Base-by-base conservation (phyloP, 2,329 filamentous ascomycete species). In the Nemania sp. region DNA sequence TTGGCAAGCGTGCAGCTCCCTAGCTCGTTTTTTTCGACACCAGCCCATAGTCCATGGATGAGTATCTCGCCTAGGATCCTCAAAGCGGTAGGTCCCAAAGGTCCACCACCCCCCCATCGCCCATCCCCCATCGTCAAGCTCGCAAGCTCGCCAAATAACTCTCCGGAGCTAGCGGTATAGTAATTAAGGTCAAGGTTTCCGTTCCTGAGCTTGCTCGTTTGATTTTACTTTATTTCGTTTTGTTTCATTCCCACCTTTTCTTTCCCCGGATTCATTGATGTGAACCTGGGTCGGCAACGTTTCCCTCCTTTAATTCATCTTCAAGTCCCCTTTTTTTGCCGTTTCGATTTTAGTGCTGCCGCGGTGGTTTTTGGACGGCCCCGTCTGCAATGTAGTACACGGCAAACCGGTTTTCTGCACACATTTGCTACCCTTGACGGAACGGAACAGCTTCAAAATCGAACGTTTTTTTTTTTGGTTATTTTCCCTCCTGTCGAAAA, bases 81-180 rank as follows among this genome's bases (percentile, higher is more conserved):
- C 43, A 67, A 69, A 64, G 26, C 55, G 67, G 67, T 69, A 69
- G 67, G 67, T 69, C 63, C 13, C 49, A 53, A 52, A 35, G 22
- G 10, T 24, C 35, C 22, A 49, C 27, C 35, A 58, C 62, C 24
- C 52, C 57, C 56, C 57, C 62, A 6, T 13, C 47, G 24, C 24
- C 32, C 38, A 29, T 18, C 41, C 18, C 13, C 22, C 26, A 26
- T 32, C 52, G 13, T 35, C 52, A 38, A n/a, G n/a, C n/a, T n/a
- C n/a, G n/a, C n/a, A 24, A 52, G 18, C 29, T 32, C 29, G n/a
- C n/a, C n/a, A n/a, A n/a, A n/a, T n/a, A n/a, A n/a, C n/a, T n/a
- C 38, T 38, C 54, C 66, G 47, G 53, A 59, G 41, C 66, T 63
- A 69, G 52, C 24, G 49, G 10, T 56, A 41, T 56, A 41, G 41